Conservation (phyloP, 139 green algal genomes). For the Tetradesmus obliquus region DNA sequence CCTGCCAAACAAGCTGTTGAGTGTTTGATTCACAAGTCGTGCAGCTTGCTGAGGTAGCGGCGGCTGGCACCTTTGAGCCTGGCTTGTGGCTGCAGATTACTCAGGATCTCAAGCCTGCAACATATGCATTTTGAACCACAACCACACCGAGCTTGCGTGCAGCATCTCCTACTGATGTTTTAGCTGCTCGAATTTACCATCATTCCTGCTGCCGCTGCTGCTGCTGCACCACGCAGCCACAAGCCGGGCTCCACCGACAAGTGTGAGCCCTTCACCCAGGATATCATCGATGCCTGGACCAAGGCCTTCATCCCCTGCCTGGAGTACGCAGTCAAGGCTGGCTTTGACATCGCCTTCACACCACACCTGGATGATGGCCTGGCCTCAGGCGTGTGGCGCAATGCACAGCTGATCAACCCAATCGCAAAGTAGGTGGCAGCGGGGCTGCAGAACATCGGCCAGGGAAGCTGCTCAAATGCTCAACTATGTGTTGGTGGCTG, state of each 20-base stretch:
- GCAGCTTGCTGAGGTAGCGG: too few relatives aligned
- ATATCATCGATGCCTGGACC: background rate
- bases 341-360: constrained; percentile 37
- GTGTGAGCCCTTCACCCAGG: background rate
- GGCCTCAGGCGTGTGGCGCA: constrained; percentile 37
- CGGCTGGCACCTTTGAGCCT: too few relatives aligned
- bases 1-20: too few relatives aligned
- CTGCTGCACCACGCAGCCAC: background rate
- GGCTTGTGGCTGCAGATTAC: too few relatives aligned
- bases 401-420: constrained; percentile 44
- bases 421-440: background rate
- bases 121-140: too few relatives aligned
- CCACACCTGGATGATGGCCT: constrained; percentile 40
- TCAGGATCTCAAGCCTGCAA: too few relatives aligned
- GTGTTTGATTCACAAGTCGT: too few relatives aligned
- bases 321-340: constrained; percentile 21
- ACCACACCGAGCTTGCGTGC: too few relatives aligned
- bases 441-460: background rate
- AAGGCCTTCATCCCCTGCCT: constrained; percentile 24
- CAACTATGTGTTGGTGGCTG: too few relatives aligned
- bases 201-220: background rate
- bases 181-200: background rate
- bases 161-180: too few relatives aligned
- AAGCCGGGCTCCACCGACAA: background rate
- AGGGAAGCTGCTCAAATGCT: background rate